Percentiles rank a stretch among this genome's conserved stretches.
These are phyloP conservation scores for Plasmopara viticola DNA, from an alignment of 352 stramenopile species.

Conservation along the genomic window DNA sequence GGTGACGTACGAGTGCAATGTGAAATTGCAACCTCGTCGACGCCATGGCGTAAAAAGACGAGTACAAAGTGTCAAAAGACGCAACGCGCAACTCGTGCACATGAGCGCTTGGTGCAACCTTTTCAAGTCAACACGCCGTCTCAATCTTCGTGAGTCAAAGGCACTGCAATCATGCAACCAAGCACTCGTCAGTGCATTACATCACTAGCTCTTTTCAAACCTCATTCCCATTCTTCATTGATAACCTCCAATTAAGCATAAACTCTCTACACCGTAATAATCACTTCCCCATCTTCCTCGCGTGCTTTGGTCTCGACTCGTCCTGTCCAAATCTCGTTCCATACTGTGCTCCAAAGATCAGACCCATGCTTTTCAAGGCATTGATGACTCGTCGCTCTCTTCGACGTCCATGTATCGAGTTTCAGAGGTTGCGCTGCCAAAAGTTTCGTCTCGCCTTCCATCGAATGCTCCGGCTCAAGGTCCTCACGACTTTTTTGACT, in stretches of 20 bases:
- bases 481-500: conserved; percentile 17
- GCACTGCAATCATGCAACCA: too few species aligned
- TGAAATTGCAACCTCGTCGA: too few species aligned
- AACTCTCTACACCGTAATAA: conserved; percentile 72
- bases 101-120: too few species aligned
- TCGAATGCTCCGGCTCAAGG: conserved; percentile 12
- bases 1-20: too few species aligned
- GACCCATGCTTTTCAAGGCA: conserved; percentile 25
- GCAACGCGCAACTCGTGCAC: too few species aligned
- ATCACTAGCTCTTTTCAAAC: too few species aligned
- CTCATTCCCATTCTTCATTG: too few species aligned
- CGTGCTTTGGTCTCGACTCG: conserved; percentile 22
- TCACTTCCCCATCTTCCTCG: conserved; percentile 59
- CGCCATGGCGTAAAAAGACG: too few species aligned
- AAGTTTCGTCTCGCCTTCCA: conserved; percentile 16
- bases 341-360: conserved; percentile 47
- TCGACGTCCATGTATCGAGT: conserved; percentile 36
- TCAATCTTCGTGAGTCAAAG: too few species aligned
- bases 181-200: too few species aligned
- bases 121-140: too few species aligned
- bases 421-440: conserved; percentile 28
- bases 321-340: conserved; percentile 44
- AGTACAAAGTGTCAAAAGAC: too few species aligned
- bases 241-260: background rate
- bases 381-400: conserved; percentile 26